Evolutionary conservation across 2,329 filamentous ascomycete genomes (phyloP).

Genomic region (Fusarium tupiense): DNA sequence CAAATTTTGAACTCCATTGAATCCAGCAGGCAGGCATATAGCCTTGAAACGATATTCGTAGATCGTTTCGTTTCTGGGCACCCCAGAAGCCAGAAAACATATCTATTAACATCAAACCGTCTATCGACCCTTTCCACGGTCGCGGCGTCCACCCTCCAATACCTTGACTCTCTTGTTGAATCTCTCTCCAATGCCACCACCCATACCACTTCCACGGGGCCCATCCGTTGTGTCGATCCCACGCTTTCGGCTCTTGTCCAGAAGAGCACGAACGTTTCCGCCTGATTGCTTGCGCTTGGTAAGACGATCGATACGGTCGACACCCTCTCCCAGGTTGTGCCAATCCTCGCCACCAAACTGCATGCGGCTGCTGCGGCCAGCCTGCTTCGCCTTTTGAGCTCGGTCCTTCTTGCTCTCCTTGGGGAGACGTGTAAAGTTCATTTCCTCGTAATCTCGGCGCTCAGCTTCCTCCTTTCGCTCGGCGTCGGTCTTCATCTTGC

Average conservation of each 20-base stretch:
- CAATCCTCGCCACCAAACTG: constrained; percentile 90
- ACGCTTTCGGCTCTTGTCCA: constrained; percentile 90
- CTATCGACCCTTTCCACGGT: constrained; percentile 55
- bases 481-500: constrained; percentile 78
- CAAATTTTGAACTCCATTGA: background rate
- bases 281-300: constrained; percentile 75
- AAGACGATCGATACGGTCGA: constrained; percentile 85
- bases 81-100: background rate
- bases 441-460: constrained; percentile 87
- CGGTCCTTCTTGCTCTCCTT: constrained; percentile 88
- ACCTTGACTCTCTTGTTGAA: constrained; percentile 76
- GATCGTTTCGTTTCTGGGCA: background rate
- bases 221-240: constrained; percentile 74
- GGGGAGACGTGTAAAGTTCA: constrained; percentile 88
- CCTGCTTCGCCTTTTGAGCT: constrained; percentile 68
- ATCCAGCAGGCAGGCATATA: background rate
- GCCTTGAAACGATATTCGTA: background rate
- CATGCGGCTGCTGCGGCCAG: constrained; percentile 67
- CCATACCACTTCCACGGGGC: constrained; percentile 69
- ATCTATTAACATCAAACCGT: constrained; percentile 16
- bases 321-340: constrained; percentile 83
- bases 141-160: constrained; percentile 57
- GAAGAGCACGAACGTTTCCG: constrained; percentile 66
- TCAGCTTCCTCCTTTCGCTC: constrained; percentile 83
- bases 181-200: constrained; percentile 74